These are phyloP conservation scores for Kingdonia uniflora DNA, from an alignment of 164 flowering plant species.

Conservation along the genomic window DNA sequence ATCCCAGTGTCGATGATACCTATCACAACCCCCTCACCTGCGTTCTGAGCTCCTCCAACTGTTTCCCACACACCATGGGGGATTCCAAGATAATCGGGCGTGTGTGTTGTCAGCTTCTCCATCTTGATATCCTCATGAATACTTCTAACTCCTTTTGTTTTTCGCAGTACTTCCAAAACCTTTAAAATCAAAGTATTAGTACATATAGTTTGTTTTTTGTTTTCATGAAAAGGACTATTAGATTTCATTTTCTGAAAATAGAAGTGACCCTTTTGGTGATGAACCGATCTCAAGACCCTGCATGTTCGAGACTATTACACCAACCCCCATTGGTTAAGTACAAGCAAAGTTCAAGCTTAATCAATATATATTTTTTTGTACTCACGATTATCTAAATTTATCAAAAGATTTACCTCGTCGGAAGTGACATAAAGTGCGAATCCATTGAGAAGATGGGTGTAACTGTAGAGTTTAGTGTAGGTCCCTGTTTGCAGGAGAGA, in stretches of 20 bases:
- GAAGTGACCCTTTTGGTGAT: too few relatives aligned
- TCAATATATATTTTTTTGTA: too few relatives aligned
- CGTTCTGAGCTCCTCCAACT: conserved; percentile 29
- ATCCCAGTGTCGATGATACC: conserved; percentile 53
- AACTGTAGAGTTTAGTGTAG: conserved; percentile 41
- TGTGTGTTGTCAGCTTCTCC: conserved; percentile 40
- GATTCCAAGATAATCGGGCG: conserved; percentile 41
- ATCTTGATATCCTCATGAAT: conserved; percentile 41
- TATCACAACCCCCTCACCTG: conserved; percentile 46
- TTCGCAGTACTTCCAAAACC: conserved; percentile 24
- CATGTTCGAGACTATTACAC: too few relatives aligned
- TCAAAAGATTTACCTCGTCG: conserved; percentile 28
- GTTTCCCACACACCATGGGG: conserved; percentile 38
- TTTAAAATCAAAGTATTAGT: conserved; percentile 6
- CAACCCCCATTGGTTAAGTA: too few relatives aligned
- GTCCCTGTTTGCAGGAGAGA: conserved; percentile 25
- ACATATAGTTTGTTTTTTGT: too few relatives aligned
- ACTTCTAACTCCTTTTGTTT: conserved; percentile 25
- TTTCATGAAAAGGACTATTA: too few relatives aligned
- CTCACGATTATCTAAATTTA: too few relatives aligned
- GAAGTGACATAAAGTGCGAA: conserved; percentile 28
- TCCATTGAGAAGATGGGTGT: conserved; percentile 42
- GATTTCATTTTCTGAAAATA: too few relatives aligned
- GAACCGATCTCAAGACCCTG: too few relatives aligned
- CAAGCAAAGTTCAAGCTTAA: too few relatives aligned